These are phyloP conservation scores for Hypoxylon perforatum DNA, from an alignment of 495 filamentous ascomycete species.

Conservation along the genomic window DNA sequence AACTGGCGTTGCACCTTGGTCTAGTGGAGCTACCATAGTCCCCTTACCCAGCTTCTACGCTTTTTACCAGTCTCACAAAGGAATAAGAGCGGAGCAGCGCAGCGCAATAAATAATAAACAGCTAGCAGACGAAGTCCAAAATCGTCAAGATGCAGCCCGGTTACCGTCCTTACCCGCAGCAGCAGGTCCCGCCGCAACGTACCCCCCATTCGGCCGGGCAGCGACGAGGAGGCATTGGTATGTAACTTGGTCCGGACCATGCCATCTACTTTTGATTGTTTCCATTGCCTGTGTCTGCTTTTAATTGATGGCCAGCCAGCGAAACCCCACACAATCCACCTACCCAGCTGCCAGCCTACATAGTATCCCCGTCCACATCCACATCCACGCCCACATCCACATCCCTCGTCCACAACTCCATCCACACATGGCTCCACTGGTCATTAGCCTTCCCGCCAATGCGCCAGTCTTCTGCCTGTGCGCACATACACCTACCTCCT, in stretches of 20 bases:
- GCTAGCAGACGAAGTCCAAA: slow-evolving; percentile 9
- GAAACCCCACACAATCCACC: slow-evolving; percentile 12
- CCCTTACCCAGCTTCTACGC: slow-evolving; percentile 2
- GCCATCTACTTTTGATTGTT: neutral
- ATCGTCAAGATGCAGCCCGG: slow-evolving; percentile 58
- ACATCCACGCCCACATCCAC: neutral
- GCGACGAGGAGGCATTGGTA: slow-evolving; percentile 61
- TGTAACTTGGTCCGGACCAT: slow-evolving; percentile 31
- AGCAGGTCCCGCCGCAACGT: slow-evolving; percentile 49
- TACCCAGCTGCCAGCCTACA: no score
- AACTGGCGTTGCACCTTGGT: slow-evolving; percentile 37
- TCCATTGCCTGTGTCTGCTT: slow-evolving; percentile 10
- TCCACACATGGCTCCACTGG: slow-evolving; percentile 36
- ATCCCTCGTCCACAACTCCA: neutral
- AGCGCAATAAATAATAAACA: slow-evolving; percentile 4
- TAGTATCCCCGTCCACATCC: slow-evolving; percentile 23
- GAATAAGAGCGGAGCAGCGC: slow-evolving; percentile 8
- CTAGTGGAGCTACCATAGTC: slow-evolving; percentile 30
- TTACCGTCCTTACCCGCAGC: slow-evolving; percentile 59
- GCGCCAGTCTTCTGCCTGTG: slow-evolving; percentile 7
- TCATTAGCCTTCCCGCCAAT: slow-evolving; percentile 24
- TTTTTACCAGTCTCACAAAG: slow-evolving; percentile 36
- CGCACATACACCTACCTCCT: slow-evolving; percentile 18
- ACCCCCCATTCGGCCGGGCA: slow-evolving; percentile 54
- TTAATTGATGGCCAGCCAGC: slow-evolving; percentile 23